Percentiles rank a stretch among this genome's conserved stretches.
Conservation (phyloP, 768 basidiomycete genomes). For the Podaxis carcinomalis region DNA sequence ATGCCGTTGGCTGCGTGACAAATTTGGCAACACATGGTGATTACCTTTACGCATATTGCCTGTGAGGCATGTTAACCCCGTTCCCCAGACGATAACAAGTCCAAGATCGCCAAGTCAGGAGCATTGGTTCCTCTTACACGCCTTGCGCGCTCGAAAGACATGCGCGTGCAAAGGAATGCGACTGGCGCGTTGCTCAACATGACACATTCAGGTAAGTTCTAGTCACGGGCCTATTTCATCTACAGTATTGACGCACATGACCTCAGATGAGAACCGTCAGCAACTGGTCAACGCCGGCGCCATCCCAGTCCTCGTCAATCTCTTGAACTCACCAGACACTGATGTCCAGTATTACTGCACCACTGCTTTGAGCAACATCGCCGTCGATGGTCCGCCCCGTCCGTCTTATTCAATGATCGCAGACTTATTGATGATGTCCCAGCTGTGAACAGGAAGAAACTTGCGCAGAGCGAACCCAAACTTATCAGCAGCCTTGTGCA, state of each 20-base stretch:
- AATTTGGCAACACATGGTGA: constrained; percentile 97
- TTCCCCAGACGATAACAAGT: constrained; percentile 92
- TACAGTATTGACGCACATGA: constrained; percentile 3
- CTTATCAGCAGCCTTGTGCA: constrained; percentile 90
- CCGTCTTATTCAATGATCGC: neutral
- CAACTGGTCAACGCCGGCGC: constrained; percentile 98
- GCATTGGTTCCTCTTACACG: constrained; percentile 97
- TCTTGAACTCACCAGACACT: constrained; percentile 95
- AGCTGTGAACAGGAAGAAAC: constrained; percentile 89
- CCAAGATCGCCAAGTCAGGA: constrained; percentile 98
- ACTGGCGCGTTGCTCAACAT: constrained; percentile 97
- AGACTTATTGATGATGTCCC: constrained; percentile 9
- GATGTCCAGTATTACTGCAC: constrained; percentile 99
- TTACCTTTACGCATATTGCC: constrained; percentile 20
- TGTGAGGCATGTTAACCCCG: neutral
- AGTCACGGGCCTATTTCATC: constrained; percentile 7
- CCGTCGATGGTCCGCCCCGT: constrained; percentile 73
- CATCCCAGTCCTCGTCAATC: constrained; percentile 92
- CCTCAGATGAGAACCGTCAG: constrained; percentile 91
- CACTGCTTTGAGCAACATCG: constrained; percentile 96
- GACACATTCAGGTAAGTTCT: constrained; percentile 88
- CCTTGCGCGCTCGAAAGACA: constrained; percentile 95
- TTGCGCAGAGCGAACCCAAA: constrained; percentile 91
- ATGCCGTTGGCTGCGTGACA: constrained; percentile 98
- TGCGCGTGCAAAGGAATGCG: constrained; percentile 98